Evolutionary conservation across 106 monocot genomes (phyloP).

Genomic region (Platanthera guangdongensis): DNA sequence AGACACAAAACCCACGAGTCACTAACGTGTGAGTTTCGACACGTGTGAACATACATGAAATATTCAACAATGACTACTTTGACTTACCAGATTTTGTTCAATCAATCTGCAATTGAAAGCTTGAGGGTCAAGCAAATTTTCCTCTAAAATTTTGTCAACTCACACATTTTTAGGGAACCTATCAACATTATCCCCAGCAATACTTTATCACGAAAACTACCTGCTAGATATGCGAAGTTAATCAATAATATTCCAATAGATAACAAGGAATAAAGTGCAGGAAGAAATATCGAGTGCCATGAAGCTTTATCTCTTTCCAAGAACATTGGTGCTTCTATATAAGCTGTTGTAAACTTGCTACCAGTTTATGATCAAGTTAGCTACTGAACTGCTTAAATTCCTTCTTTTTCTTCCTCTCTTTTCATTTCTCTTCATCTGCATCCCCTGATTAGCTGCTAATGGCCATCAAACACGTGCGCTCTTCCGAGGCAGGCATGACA

Average conservation of each 20-base stretch:
- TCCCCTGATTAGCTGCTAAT: neutral
- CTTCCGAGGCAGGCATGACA: neutral
- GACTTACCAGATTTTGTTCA: too few relatives aligned
- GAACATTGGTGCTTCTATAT: neutral
- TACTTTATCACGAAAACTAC: too few relatives aligned
- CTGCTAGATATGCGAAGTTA: neutral
- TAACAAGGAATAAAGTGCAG: slow-evolving; percentile 9
- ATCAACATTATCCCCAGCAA: too few relatives aligned
- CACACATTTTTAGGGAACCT: too few relatives aligned
- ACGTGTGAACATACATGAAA: too few relatives aligned
- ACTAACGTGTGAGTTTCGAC: too few relatives aligned
- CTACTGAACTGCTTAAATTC: neutral
- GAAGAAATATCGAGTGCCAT: neutral
- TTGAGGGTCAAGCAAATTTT: too few relatives aligned
- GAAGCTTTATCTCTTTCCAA: neutral
- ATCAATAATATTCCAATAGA: neutral
- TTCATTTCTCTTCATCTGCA: neutral
- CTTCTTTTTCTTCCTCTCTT: neutral
- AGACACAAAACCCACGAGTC: too few relatives aligned
- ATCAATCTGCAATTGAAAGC: too few relatives aligned
- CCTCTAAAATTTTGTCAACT: too few relatives aligned
- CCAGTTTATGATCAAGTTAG: neutral
- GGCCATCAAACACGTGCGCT: slow-evolving; percentile 8
- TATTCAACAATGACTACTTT: too few relatives aligned
- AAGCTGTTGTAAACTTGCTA: neutral